Evolutionary conservation across 2,329 filamentous ascomycete species (phyloP).

Genomic region (Lachnellula suecica): DNA sequence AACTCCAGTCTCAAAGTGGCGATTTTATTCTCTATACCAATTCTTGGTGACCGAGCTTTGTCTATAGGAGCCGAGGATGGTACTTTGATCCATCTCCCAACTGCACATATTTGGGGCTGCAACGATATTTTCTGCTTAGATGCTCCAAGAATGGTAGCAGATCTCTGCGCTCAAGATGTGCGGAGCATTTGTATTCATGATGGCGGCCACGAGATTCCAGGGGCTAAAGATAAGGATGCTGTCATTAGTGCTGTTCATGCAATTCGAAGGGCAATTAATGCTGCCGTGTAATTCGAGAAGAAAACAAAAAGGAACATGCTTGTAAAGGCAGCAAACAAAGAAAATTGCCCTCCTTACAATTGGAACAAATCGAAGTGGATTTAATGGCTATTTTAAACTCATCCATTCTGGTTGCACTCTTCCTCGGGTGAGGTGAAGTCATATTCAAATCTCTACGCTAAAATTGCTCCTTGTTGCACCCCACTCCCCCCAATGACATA

Average conservation of each 20-base stretch:
- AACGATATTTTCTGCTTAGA: neutral
- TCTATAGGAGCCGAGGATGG: neutral
- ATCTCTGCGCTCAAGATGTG: neutral
- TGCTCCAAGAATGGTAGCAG: neutral
- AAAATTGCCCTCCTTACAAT: too few relatives aligned
- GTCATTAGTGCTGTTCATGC: neutral
- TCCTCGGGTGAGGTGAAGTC: too few relatives aligned
- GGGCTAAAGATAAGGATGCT: neutral
- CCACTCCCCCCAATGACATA: too few relatives aligned
- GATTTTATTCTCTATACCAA: neutral
- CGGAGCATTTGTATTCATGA: neutral
- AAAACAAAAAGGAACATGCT: too few relatives aligned
- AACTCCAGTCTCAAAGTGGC: neutral
- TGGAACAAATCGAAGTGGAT: too few relatives aligned
- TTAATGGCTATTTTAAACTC: too few relatives aligned
- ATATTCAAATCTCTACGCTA: too few relatives aligned
- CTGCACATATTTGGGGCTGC: neutral
- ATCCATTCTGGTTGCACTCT: too few relatives aligned
- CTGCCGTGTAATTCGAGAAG: neutral
- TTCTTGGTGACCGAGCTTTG: neutral
- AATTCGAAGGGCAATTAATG: neutral
- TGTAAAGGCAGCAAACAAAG: too few relatives aligned
- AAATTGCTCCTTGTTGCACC: too few relatives aligned
- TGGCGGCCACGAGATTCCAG: neutral
- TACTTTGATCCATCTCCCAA: neutral